These are phyloP conservation scores for Globisporangium abappressorium DNA, from an alignment of 352 stramenopile species.

Conservation along the genomic window DNA sequence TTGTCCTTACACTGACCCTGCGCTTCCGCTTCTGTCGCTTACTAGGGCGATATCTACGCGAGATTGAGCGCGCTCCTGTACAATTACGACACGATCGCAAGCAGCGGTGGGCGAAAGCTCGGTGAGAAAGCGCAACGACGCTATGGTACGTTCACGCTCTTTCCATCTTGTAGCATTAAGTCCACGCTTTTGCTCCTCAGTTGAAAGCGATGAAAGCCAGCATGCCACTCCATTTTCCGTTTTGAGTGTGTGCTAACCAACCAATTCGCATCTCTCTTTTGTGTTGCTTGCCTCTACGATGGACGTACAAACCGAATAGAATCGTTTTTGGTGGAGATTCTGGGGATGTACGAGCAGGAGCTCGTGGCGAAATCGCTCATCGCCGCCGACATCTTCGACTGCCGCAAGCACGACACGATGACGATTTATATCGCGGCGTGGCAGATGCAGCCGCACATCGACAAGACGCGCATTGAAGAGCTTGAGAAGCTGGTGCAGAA, in stretches of 20 bases:
- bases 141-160: conserved; percentile 38
- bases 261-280: neutral
- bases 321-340: conserved; percentile 51
- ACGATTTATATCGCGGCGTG: conserved; percentile 78
- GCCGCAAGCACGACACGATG: conserved; percentile 58
- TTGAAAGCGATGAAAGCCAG: neutral
- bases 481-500: conserved; percentile 61
- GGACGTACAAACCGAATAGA: conserved; percentile 26
- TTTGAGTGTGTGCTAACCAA: neutral
- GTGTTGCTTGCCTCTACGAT: neutral
- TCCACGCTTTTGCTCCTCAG: neutral
- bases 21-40: neutral
- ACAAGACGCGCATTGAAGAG: conserved; percentile 60
- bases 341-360: conserved; percentile 79
- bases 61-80: conserved; percentile 39
- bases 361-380: conserved; percentile 78
- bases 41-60: conserved; percentile 40
- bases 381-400: conserved; percentile 65
- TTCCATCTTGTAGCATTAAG: neutral
- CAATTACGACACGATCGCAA: conserved; percentile 11
- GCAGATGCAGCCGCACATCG: conserved; percentile 85
- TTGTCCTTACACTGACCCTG: neutral
- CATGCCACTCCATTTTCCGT: neutral
- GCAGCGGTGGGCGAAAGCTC: conserved; percentile 22
- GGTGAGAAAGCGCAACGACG: conserved; percentile 32